A percentile compares a stretch with the other conserved stretches of the same genome.
These are phyloP conservation scores for Pseudocercospora crystallina DNA, from an alignment of 2,329 filamentous ascomycete species.

Conservation along the genomic window DNA sequence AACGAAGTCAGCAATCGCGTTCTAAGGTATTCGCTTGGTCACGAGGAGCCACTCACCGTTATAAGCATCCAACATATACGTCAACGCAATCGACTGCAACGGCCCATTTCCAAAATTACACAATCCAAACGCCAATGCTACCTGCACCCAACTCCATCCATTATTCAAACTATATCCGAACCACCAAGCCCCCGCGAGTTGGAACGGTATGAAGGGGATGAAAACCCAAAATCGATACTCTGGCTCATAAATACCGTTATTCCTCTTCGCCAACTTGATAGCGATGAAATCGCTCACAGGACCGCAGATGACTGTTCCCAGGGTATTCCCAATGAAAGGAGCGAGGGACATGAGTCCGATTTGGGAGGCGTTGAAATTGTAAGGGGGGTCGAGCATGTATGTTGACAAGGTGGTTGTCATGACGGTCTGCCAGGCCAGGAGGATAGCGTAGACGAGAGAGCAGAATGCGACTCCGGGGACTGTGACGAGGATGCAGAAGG, in stretches of 20 bases:
- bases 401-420: slow-evolving; percentile 39
- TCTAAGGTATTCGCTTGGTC: background rate
- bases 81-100: slow-evolving; percentile 37
- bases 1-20: slow-evolving; percentile 11
- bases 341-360: slow-evolving; percentile 54
- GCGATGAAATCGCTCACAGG: slow-evolving; percentile 48
- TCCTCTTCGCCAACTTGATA: slow-evolving; percentile 34
- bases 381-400: slow-evolving; percentile 39
- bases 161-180: slow-evolving; percentile 38
- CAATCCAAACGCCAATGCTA: slow-evolving; percentile 41
- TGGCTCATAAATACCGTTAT: slow-evolving; percentile 38
- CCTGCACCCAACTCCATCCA: slow-evolving; percentile 28
- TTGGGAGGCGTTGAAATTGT: slow-evolving; percentile 51
- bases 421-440: slow-evolving; percentile 42
- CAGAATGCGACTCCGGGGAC: slow-evolving; percentile 43
- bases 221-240: slow-evolving; percentile 38
- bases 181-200: slow-evolving; percentile 36
- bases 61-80: slow-evolving; percentile 43
- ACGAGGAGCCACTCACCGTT: slow-evolving; percentile 31
- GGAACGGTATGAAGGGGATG: slow-evolving; percentile 36
- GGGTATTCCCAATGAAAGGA: slow-evolving; percentile 49
- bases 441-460: slow-evolving; percentile 39
- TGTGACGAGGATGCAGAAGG: slow-evolving; percentile 38
- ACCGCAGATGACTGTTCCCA: slow-evolving; percentile 48
- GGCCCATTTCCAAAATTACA: slow-evolving; percentile 40